Conservation (phyloP, 306 rosid genomes). For the Crotalaria pallida region DNA sequence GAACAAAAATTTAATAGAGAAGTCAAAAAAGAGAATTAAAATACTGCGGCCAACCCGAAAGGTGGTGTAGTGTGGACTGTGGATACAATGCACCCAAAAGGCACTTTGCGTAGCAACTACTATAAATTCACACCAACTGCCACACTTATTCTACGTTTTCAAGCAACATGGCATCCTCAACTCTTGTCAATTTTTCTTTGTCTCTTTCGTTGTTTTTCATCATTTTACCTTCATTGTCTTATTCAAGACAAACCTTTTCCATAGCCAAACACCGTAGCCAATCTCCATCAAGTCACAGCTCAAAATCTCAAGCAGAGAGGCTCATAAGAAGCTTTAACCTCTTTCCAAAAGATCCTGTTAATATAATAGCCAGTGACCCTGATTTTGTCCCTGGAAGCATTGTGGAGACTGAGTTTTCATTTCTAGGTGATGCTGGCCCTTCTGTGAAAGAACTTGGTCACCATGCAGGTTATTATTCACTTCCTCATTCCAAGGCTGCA, state of each 20-base stretch:
- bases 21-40: no score
- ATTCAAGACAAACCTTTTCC: slow-evolving; percentile 2
- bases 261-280: background rate
- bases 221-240: slow-evolving; percentile 19
- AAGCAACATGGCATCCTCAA: slow-evolving; percentile 46
- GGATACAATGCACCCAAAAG: no score
- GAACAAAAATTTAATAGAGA: no score
- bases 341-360: slow-evolving; percentile 55
- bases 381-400: slow-evolving; percentile 31
- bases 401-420: slow-evolving; percentile 56
- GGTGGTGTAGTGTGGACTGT: no score
- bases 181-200: slow-evolving; percentile 5
- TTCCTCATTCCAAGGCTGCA: slow-evolving; percentile 65
- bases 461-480: slow-evolving; percentile 81
- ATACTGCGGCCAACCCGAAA: no score
- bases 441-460: slow-evolving; percentile 71
- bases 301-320: slow-evolving; percentile 53
- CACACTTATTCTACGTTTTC: background rate
- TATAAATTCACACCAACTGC: slow-evolving; percentile 40
- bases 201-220: slow-evolving; percentile 24
- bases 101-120: background rate
- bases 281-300: slow-evolving; percentile 30
- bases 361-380: slow-evolving; percentile 21
- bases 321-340: slow-evolving; percentile 58
- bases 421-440: slow-evolving; percentile 34